Evolutionary conservation across 2,329 filamentous ascomycete species (phyloP), one percentile per base, ranked within the genome.

Genomic region (Venturia effusa): DNA sequence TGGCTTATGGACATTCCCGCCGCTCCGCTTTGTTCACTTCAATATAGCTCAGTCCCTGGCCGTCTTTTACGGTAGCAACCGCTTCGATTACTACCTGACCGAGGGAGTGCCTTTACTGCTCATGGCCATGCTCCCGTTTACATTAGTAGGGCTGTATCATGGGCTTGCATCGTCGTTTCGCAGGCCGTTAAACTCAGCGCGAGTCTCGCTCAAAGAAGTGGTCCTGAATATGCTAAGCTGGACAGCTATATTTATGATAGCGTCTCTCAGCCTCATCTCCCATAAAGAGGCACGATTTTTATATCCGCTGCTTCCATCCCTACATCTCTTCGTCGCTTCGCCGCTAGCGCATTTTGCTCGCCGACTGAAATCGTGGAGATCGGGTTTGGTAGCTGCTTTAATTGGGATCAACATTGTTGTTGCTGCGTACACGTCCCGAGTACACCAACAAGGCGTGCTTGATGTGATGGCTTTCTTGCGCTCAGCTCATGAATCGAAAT

Each of bases 251-350:
- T 67, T 87, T 63, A 74, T 84, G 37, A 88, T 87, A 64, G 76
- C 89, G 11, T 72, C 77, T 1, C 81, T 97, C 40, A 96, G 90
- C 1, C 72, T 89, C 59, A 89, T 97, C 68, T 86, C 91, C 1
- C 94, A 99, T 78, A 99, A 99, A 74, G 94, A 99, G 80, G 90
- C 96, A 69, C 90, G 94, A 70, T 99, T 99, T 78, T 89, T 97
- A 68, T 96, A 96, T 71, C 93, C 94, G 0, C 82, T 99, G 22
- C 82, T 97, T 1, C 93, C 94, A 1, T 82, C 87, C n/a, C 82
- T 99, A 7, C 90, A 94, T 72, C 78, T 96, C 67, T 79, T 97
- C 45, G 85, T 89, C 1, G 90, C 91, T 0, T 83, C 85, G 0
- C 81, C 85, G 2, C 76, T 90, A 19, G 79, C 83, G 2, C 74